Evolutionary conservation across 2,329 filamentous ascomycete genomes (phyloP).

Genomic region (Aspergillus quadricinctus): DNA sequence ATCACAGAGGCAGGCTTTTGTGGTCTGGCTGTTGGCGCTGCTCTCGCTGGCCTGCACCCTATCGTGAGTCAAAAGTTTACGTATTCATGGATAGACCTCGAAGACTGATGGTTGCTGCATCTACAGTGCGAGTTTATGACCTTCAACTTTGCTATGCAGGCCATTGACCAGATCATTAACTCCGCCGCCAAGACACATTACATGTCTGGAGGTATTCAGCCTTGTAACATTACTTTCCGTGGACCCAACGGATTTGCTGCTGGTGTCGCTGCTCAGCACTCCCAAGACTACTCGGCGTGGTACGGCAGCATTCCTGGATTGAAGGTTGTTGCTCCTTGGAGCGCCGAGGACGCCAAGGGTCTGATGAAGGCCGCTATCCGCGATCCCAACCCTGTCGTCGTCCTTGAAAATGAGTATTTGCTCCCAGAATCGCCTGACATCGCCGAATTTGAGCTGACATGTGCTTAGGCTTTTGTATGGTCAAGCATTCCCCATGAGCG

Average conservation of each 20-base stretch:
- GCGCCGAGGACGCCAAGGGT: conserved; percentile 96
- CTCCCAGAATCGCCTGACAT: not conserved
- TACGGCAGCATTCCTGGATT: conserved; percentile 96
- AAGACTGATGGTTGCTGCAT: conserved; percentile 5
- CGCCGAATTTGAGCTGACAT: conserved; percentile 21
- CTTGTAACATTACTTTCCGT: conserved; percentile 99
- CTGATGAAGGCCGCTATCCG: conserved; percentile 96
- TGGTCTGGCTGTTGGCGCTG: conserved; percentile 90
- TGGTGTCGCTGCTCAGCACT: conserved; percentile 96
- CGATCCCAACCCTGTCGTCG: conserved; percentile 93
- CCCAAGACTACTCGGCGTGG: conserved; percentile 97
- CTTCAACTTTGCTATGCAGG: conserved; percentile 99
- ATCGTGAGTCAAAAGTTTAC: conserved; percentile 60
- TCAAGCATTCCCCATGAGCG: conserved; percentile 93
- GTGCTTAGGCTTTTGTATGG: conserved; percentile 72
- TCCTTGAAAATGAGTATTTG: conserved; percentile 75
- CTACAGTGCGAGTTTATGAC: conserved; percentile 98
- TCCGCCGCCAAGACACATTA: conserved; percentile 98
- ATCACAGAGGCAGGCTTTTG: conserved; percentile 97
- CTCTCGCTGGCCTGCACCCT: conserved; percentile 88
- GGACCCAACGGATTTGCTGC: conserved; percentile 96
- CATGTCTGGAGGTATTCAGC: conserved; percentile 99
- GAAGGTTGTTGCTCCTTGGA: conserved; percentile 96
- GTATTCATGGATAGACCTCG: not conserved
- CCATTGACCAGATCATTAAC: conserved; percentile 99